Conservation (phyloP, 2,329 filamentous ascomycete species). For the Cytospora mali region DNA sequence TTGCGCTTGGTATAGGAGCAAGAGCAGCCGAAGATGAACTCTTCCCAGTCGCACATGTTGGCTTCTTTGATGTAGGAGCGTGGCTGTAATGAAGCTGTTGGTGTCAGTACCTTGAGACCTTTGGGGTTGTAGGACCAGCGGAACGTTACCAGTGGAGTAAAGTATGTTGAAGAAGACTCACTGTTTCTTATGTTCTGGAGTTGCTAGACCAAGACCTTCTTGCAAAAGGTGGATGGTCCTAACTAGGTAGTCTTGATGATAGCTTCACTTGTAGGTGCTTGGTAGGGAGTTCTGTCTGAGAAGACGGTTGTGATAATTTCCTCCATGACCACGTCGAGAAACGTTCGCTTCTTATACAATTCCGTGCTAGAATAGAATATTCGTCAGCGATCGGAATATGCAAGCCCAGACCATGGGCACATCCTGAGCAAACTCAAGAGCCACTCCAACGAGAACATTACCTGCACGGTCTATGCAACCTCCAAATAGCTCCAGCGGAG, state of each 20-base stretch:
- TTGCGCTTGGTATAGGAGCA: slow-evolving; percentile 63
- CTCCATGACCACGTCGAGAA: slow-evolving; percentile 1
- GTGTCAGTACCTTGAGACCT: background rate
- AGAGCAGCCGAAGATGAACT: slow-evolving; percentile 67
- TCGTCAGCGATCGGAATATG: background rate
- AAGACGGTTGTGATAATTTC: background rate
- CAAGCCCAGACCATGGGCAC: background rate
- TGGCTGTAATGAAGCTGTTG: background rate
- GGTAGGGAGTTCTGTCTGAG: background rate
- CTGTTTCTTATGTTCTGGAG: background rate
- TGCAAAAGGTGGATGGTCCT: background rate
- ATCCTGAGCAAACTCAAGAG: background rate
- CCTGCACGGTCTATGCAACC: background rate
- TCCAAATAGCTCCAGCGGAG: background rate
- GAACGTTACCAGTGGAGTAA: background rate
- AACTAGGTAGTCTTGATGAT: background rate
- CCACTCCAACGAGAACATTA: slow-evolving; percentile 1
- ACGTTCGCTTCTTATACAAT: background rate
- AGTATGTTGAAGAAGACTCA: background rate
- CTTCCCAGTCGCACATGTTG: slow-evolving; percentile 72
- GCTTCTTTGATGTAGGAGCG: background rate
- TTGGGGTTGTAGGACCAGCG: background rate
- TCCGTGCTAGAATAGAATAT: background rate
- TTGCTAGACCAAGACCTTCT: background rate
- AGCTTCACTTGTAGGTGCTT: background rate